Base-by-base conservation (phyloP, 495 filamentous ascomycete genomes). In the Tuber calosporum region DNA sequence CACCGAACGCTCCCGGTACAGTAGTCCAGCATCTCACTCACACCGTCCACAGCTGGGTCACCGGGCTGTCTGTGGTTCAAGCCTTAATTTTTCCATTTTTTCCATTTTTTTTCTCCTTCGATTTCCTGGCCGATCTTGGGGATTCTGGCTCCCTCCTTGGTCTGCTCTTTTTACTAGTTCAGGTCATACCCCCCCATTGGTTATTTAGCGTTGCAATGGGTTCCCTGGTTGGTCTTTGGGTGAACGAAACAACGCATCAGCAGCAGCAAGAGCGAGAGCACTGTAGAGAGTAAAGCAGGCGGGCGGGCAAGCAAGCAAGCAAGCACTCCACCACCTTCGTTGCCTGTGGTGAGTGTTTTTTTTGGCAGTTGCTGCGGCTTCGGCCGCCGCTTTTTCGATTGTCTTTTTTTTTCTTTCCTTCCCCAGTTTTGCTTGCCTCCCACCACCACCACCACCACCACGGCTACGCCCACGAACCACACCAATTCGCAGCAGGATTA, bases 191-290 rank as follows among this genome's bases (percentile, higher is more conserved):
- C 76, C 53, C 70, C 66, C 53, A 78, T 78, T 78, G 76, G 76
- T 37, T 34, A 15, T 66, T 43, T 68, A 30, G 76, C 37, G 36
- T 73, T 36, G 42, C 26, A 62, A 73, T 69, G 34, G n/a, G 70
- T 73, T 78, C 67, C 74, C 74, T 73, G 70, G 69, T 73, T 76
- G 74, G 58, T 30, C 48, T 58, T 42, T 69, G 74, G 58, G 69
- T 41, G 76, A 74, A 73, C 76, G 70, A 78, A 80, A 74, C 77
- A 79, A 79, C 76, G 77, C 75, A 79, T 73, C 77, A 66, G 66
- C 66, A 68, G 42, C 74, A 40, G 40, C 34, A 66, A 71, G 43
- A 68, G 42, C 42, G 34, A 71, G 34, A 71, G 72, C 74, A 62
- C 48, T 58, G 9, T 58, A 30, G n/a, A 58, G n/a, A 58, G 48